A percentile compares a stretch with the other conserved stretches of the same genome.
Evolutionary conservation across 176 grass and related monocot species (phyloP).

Genomic region (Tillandsia leiboldiana): DNA sequence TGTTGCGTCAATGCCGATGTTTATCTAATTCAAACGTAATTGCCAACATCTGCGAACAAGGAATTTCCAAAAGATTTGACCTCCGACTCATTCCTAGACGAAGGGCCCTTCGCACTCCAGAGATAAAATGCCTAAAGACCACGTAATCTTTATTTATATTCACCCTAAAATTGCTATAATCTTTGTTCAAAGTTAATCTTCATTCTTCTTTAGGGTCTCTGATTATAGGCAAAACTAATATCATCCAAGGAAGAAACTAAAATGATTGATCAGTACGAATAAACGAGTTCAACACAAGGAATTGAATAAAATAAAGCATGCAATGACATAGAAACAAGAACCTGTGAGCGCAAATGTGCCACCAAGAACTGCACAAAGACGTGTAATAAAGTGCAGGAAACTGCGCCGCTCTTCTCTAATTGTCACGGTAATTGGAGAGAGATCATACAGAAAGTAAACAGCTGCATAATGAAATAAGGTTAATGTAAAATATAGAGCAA

Average conservation of each 20-base stretch:
- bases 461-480: constrained; percentile 35
- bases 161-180: too few species aligned
- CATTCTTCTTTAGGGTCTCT: too few species aligned
- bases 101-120: too few species aligned
- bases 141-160: too few species aligned
- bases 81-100: too few species aligned
- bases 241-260: background rate
- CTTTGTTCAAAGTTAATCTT: too few species aligned
- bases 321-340: constrained; percentile 15
- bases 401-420: constrained; percentile 92
- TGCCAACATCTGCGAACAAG: too few species aligned
- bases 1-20: too few species aligned
- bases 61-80: too few species aligned
- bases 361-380: constrained; percentile 90
- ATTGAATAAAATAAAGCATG: background rate
- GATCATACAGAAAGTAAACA: constrained; percentile 95
- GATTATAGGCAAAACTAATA: too few species aligned
- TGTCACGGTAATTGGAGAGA: constrained; percentile 93
- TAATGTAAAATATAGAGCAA: constrained; percentile 18
- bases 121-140: too few species aligned
- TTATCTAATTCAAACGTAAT: too few species aligned
- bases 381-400: constrained; percentile 96
- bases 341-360: constrained; percentile 99
- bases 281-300: background rate
- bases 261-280: background rate